Base-by-base conservation (phyloP, 768 basidiomycete species). In the Phanerodontia chrysosporium region DNA sequence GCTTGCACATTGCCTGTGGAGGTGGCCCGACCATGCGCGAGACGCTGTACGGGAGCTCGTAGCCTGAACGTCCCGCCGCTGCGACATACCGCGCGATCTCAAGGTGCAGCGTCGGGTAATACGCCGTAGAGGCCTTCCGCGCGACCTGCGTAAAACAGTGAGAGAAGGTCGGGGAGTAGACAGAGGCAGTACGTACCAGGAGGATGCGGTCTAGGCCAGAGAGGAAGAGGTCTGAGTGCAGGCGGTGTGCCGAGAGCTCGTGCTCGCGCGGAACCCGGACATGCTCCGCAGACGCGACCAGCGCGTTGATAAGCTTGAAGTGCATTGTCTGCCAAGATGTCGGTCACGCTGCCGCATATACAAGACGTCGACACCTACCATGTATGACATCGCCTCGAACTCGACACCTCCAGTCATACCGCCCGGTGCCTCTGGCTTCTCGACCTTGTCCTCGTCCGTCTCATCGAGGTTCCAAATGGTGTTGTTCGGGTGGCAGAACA, bases 351-450 rank as follows among this genome's bases (percentile, higher is more conserved):
- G n/a, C n/a, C n/a, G n/a, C n/a, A 16, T 9, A 22, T 4, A 51
- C 21, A 18, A 42, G 39, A 4, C 8, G 16, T 10, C 2, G 28
- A 30, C 30, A 36, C 91, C 64, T 66, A 98, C 96, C 67, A 95
- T 85, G 72, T 98, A 98, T 16, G 83, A 82, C 86, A 98, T 96
- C 3, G 96, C 96, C 74, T 99, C 97, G 68, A 88, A 95, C 69
- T 99, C 97, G 13, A 99, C 97, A 5, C 97, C 97, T 6, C 96
- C 97, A 0, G 97, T 98, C 87, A 98, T 98, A 16, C 97, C 96
- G 5, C 95, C 93, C 2, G 97, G 97, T 13, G 97, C 96, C 58
- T 90, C 80, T 14, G 94, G 94, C 67, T 87, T 90, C 73, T 97
- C 95, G 3, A 93, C 92, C 60, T 83, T 83, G 1, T 75, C 82